phyloP scores from a whole-genome alignment of 2,329 filamentous ascomycete species.

The Magnaporthiopsis poae region DNA sequence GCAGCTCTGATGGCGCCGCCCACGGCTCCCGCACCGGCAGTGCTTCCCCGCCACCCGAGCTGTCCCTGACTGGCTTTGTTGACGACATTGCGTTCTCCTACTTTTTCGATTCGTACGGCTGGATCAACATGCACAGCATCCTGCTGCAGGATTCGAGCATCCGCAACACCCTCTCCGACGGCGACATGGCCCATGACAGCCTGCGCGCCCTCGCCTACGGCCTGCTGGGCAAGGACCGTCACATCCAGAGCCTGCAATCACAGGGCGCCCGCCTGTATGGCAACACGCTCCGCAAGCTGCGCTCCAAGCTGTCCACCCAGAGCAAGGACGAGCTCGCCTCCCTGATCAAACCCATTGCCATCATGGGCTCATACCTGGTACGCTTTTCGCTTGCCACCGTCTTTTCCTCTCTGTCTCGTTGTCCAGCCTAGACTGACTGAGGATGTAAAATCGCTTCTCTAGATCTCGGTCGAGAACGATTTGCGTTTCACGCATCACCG shows the following conservation, averaged over 20 bases:
- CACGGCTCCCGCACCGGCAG: neutral
- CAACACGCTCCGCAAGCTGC: constrained; percentile 11
- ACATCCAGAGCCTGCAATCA: constrained; percentile 10
- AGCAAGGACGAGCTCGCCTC: constrained; percentile 12
- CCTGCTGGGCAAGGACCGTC: constrained; percentile 15
- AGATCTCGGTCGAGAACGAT: constrained; percentile 18
- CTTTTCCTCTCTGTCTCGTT: neutral
- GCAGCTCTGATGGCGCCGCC: neutral
- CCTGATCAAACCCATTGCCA: constrained; percentile 14
- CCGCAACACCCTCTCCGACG: constrained; percentile 13
- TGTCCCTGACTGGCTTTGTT: constrained; percentile 17
- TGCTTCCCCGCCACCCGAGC: constrained; percentile 10
- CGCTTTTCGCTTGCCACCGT: neutral
- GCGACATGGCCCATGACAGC: constrained; percentile 14
- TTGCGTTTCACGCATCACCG: constrained; percentile 19
- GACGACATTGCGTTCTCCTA: constrained; percentile 20
- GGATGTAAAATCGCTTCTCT: neutral
- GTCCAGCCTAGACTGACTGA: neutral
- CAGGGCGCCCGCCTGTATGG: constrained; percentile 12
- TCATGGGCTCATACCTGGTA: constrained; percentile 15
- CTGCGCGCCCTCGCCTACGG: constrained; percentile 16
- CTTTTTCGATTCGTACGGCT: constrained; percentile 20
- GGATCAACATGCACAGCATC: constrained; percentile 21
- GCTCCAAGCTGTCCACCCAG: constrained; percentile 7
- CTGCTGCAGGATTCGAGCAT: constrained; percentile 17